Conservation (phyloP, 257 asterid species). For the Lantana camara region DNA sequence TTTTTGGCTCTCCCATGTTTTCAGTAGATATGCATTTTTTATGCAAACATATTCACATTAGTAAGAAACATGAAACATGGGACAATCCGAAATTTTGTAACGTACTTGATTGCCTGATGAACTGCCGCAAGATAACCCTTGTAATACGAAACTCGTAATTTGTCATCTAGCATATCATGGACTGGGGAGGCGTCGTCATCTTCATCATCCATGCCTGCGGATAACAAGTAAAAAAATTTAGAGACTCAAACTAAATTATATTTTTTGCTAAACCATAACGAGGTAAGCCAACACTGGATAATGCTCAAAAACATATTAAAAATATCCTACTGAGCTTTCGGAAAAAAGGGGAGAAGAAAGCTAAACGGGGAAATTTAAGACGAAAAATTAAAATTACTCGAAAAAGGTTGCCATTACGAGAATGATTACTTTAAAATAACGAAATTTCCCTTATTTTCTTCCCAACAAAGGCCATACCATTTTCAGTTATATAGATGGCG, state of each 20-base stretch:
- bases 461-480: conserved; percentile 36
- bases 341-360: too few species aligned
- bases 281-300: neutral
- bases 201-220: conserved; percentile 57
- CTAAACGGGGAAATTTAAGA: too few species aligned
- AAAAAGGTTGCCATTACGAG: too few species aligned
- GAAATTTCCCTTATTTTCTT: neutral
- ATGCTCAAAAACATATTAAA: neutral
- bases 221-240: conserved; percentile 1
- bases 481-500: conserved; percentile 50
- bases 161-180: conserved; percentile 52
- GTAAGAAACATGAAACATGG: neutral
- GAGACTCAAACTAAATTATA: neutral
- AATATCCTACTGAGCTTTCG: neutral
- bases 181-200: conserved; percentile 33
- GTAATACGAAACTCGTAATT: conserved; percentile 47
- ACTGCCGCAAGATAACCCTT: conserved; percentile 53
- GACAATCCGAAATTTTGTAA: conserved; percentile 1
- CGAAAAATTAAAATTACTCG: too few species aligned
- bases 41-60: neutral
- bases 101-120: conserved; percentile 54
- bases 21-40: neutral
- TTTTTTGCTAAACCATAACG: neutral
- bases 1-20: neutral
- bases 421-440: too few species aligned